Base-by-base conservation (phyloP, 495 filamentous ascomycete genomes). In the Penicillium turbatum region DNA sequence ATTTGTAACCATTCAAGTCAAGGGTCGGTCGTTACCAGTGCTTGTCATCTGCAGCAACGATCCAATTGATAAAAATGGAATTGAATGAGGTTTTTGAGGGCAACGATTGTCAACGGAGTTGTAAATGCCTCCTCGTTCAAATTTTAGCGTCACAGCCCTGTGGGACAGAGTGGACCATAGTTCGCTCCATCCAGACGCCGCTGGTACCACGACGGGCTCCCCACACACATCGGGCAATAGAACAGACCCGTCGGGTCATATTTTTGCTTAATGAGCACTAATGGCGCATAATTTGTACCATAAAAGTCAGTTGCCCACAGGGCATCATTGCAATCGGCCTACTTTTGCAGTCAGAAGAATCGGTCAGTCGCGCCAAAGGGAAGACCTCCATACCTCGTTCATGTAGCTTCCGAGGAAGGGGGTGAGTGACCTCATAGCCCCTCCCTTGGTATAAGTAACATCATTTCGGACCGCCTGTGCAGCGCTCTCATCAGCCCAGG, bases 391-490 rank as follows among this genome's bases (percentile, higher is more conserved):
- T 49, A 61, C 70, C 55, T 76, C 73, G 31, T 72, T 76, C 52
- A 73, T 57, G 50, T 76, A 75, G 15, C 61, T 74, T 0, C 72
- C 72, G 8, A 64, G 63, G 11, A 51, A 24, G 1, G 71, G 72
- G 4, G 71, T 68, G 16, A 72, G 24, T 0, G 43, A 32, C 17
- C 62, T 60, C 73, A 78, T 69, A 2, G 69, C 68, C 45, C 59
- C 31, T 30, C 78, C 73, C 65, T 81, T 81, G 32, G 73, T 74
- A 39, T 76, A 69, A 3, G 79, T 82, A 26, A 83, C 67, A 49
- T 75, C 74, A 21, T 70, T 53, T 52, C 71, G 73, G 48, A 72
- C 66, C 9, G 60, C 63, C 35, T 72, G 55, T 24, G 73, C 73
- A 13, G 67, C 57, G 17, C 65, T 65, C 1, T 72, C 65, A 19